Evolutionary conservation across 2,329 filamentous ascomycete genomes (phyloP).

Genomic region (Aspergillus floridensis): DNA sequence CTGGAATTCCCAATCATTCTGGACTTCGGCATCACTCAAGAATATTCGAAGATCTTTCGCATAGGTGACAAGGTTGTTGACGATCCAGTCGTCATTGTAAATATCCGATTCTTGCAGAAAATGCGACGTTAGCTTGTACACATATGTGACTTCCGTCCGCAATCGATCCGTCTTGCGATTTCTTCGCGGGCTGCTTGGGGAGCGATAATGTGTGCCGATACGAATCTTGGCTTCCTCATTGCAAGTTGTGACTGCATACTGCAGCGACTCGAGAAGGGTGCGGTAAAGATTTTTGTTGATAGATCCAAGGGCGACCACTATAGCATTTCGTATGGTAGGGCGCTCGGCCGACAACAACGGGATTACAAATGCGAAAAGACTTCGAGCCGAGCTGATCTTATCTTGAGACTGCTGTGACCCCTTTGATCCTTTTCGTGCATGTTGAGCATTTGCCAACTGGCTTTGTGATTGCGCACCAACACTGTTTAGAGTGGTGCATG

Average conservation of each 20-base stretch:
- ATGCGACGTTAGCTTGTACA: slow-evolving; percentile 90
- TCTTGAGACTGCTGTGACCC: slow-evolving; percentile 62
- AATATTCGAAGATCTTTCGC: slow-evolving; percentile 92
- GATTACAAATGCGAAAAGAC: slow-evolving; percentile 87
- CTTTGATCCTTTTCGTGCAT: slow-evolving; percentile 77
- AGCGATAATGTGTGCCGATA: slow-evolving; percentile 73
- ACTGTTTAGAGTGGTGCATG: slow-evolving; percentile 90
- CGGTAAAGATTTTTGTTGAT: slow-evolving; percentile 94
- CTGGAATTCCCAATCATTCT: slow-evolving; percentile 92
- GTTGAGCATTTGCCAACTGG: slow-evolving; percentile 64
- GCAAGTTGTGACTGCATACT: slow-evolving; percentile 79
- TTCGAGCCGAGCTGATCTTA: slow-evolving; percentile 82
- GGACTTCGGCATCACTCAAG: slow-evolving; percentile 89
- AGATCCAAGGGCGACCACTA: slow-evolving; percentile 86
- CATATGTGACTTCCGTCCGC: slow-evolving; percentile 90
- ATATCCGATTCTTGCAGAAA: slow-evolving; percentile 78
- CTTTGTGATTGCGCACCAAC: slow-evolving; percentile 63
- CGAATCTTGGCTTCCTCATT: slow-evolving; percentile 84
- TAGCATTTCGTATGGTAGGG: slow-evolving; percentile 78
- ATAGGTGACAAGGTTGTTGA: slow-evolving; percentile 84
- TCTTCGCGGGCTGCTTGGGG: slow-evolving; percentile 74
- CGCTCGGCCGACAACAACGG: slow-evolving; percentile 80
- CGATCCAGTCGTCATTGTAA: slow-evolving; percentile 82
- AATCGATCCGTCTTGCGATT: slow-evolving; percentile 82
- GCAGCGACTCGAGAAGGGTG: slow-evolving; percentile 82